Evolutionary conservation across 768 basidiomycete species (phyloP).

Genomic region (Termitomyces sp.): DNA sequence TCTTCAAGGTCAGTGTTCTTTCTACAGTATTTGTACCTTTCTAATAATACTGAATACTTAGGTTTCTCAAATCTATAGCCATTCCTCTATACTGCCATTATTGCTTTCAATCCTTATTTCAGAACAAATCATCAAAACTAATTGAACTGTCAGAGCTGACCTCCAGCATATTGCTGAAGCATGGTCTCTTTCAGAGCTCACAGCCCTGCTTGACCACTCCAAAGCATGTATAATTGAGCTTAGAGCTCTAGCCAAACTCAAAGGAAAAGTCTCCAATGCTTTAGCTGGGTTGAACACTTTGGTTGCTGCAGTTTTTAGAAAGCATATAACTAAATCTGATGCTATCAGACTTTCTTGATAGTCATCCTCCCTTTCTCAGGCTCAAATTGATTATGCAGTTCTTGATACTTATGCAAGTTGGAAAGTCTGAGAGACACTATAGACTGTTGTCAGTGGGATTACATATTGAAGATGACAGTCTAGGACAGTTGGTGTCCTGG

Average conservation of each 20-base stretch:
- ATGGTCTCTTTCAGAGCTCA: background rate
- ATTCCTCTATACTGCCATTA: background rate
- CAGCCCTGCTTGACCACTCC: background rate
- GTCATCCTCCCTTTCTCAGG: background rate
- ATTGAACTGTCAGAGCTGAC: background rate
- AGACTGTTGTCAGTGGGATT: background rate
- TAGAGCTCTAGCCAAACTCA: background rate
- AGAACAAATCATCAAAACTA: too few species aligned
- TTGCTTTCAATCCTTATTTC: too few species aligned
- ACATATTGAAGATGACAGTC: background rate
- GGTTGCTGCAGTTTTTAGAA: background rate
- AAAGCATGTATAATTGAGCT: background rate
- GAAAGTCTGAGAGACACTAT: background rate
- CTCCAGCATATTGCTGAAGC: background rate
- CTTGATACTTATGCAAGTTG: background rate
- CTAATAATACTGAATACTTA: background rate
- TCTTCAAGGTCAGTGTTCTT: background rate
- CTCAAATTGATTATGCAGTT: background rate
- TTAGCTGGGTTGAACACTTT: background rate
- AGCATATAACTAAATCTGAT: background rate
- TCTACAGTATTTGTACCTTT: too few species aligned
- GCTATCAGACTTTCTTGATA: background rate
- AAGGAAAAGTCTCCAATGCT: background rate
- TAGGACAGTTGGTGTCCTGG: background rate
- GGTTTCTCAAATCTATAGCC: background rate